These are phyloP conservation scores for Ramaria sp. DNA, from an alignment of 768 basidiomycete genomes.

Conservation along the genomic window DNA sequence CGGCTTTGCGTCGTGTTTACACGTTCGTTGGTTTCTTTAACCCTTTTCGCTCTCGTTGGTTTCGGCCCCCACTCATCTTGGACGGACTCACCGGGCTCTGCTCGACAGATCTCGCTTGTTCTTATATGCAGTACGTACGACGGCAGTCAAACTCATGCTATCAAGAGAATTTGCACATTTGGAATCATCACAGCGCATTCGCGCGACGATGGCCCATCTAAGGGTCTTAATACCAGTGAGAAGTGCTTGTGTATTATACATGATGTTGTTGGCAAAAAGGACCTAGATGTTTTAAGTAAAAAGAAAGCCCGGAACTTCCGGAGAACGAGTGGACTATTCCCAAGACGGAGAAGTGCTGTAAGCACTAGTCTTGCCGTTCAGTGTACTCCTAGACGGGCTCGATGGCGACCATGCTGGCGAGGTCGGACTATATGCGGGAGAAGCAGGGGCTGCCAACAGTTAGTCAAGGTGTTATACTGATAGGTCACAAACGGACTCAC, in stretches of 20 bases:
- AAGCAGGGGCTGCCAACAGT: slow-evolving; percentile 52
- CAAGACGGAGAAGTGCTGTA: slow-evolving; percentile 43
- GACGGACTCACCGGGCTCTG: slow-evolving; percentile 1
- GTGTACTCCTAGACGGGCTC: slow-evolving; percentile 51
- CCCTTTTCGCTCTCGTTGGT: background rate
- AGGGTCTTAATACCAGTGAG: background rate
- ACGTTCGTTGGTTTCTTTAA: background rate
- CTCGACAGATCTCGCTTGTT: background rate
- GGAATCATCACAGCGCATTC: background rate
- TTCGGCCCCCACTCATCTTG: background rate
- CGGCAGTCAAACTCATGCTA: background rate
- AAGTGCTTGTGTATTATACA: slow-evolving; percentile 5
- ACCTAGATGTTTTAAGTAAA: slow-evolving; percentile 3
- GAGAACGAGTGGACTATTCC: slow-evolving; percentile 23
- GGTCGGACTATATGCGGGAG: slow-evolving; percentile 78
- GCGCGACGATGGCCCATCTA: background rate
- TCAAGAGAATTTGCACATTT: background rate
- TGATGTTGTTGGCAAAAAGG: slow-evolving; percentile 4
- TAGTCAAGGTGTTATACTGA: background rate
- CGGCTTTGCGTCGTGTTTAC: background rate
- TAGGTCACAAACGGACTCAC: slow-evolving; percentile 30
- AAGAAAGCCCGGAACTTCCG: background rate
- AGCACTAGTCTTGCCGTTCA: slow-evolving; percentile 23
- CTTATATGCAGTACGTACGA: slow-evolving; percentile 1
- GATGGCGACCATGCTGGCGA: slow-evolving; percentile 79